Evolutionary conservation across 2,329 filamentous ascomycete species (phyloP), one percentile per base, ranked within the genome.

Genomic region (Ophiocordyceps australis): DNA sequence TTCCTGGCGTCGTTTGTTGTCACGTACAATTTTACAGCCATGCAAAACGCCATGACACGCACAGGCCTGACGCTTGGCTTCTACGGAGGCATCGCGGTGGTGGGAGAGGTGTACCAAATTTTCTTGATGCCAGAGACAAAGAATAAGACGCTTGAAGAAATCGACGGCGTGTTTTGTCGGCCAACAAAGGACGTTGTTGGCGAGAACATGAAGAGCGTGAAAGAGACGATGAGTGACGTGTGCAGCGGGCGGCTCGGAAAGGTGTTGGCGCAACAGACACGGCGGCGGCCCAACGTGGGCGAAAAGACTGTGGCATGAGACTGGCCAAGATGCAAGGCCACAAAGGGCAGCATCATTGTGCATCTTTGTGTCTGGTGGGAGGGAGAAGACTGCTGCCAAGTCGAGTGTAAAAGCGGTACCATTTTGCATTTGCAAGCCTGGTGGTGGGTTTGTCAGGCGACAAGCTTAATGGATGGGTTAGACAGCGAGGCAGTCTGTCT

Each of bases 91-190:
- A 79, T 80, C 28, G 74, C 74, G 0, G 59, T 75, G 1, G 8
- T 80, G 0, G 75, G 73, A 9, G 76, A 72, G 63, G 53, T 77
- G 36, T 80, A 79, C 46, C 74, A 80, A 49, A 55, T 79, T 24
- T 43, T 79, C 25, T 80, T 79, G 50, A 80, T 80, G 75, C 74
- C 72, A 0, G 73, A 79, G 54, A 79, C 74, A 3, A 78, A 78
- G 55, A 66, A 73, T 43, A 63, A 62, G 47, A 59, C 51, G 4
- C 60, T 80, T 0, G 75, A 80, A 47, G 74, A 80, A 47, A 78
- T 80, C 31, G 74, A 80, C 32, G 50, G 67, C 20, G 53, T 79
- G 13, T 78, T 79, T 42, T 57, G 62, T 25, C 57, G 63, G 32
- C 72, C 74, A 0, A 79, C 74, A 0, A 50, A 53, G 22, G 61